A percentile compares a stretch with the other conserved stretches of the same genome.
These are phyloP conservation scores for Chionographis japonica DNA, from an alignment of 106 monocot species.

Conservation along the genomic window DNA sequence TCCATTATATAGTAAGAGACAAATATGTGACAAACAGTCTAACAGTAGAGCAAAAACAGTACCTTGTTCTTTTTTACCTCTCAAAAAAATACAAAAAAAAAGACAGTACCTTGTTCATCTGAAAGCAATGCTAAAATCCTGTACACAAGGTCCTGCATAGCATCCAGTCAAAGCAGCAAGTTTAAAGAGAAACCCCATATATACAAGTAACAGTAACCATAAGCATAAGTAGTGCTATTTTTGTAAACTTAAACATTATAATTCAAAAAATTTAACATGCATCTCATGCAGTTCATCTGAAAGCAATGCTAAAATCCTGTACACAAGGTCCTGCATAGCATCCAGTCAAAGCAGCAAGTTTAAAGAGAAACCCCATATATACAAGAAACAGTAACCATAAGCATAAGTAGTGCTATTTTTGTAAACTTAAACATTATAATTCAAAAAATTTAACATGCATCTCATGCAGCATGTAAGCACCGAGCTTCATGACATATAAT, in stretches of 20 bases:
- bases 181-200: not conserved
- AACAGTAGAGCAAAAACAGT: not conserved
- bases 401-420: too few species aligned
- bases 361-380: not conserved
- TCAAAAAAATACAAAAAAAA: not conserved
- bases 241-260: too few species aligned
- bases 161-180: not conserved
- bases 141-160: constrained; percentile 79
- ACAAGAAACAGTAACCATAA: too few species aligned
- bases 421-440: too few species aligned
- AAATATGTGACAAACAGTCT: too few species aligned
- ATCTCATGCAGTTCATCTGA: constrained; percentile 49
- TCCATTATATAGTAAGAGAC: too few species aligned
- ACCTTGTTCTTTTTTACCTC: constrained; percentile 47
- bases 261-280: too few species aligned
- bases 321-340: constrained; percentile 74
- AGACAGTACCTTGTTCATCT: constrained; percentile 69
- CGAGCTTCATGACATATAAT: too few species aligned
- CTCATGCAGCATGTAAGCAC: too few species aligned
- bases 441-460: too few species aligned
- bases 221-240: too few species aligned
- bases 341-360: not conserved
- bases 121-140: constrained; percentile 70
- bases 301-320: constrained; percentile 65
- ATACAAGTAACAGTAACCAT: too few species aligned